Percentiles rank a stretch among this genome's conserved stretches.
phyloP scores from a whole-genome alignment of 257 asterid genomes.

The Solanum infundibuliforme region DNA sequence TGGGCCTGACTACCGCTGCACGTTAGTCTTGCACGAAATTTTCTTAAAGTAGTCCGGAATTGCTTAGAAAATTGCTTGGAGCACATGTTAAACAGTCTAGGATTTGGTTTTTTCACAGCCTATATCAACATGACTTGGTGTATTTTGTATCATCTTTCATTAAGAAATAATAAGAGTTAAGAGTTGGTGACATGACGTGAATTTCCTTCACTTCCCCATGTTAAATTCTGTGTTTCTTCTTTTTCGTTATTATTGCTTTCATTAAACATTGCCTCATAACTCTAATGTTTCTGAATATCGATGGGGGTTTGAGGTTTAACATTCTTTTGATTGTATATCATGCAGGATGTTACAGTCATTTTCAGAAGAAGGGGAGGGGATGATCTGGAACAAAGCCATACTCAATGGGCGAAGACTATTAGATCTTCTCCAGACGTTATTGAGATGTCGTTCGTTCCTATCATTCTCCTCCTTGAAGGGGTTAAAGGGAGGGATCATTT shows the following conservation, averaged over 20 bases:
- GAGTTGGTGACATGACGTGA: background rate
- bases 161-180: background rate
- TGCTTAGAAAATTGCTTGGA: background rate
- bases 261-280: background rate
- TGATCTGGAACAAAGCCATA: constrained; percentile 78
- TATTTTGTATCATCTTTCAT: background rate
- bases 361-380: constrained; percentile 91
- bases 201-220: background rate
- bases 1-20: background rate
- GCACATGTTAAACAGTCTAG: background rate
- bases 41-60: background rate
- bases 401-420: constrained; percentile 61
- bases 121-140: background rate
- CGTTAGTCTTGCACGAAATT: background rate
- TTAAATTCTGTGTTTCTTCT: background rate
- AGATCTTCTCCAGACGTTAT: constrained; percentile 76
- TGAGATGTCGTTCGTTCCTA: constrained; percentile 67
- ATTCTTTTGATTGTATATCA: background rate
- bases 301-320: background rate
- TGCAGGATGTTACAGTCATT: constrained; percentile 78
- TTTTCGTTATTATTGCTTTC: no score
- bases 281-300: background rate
- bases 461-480: constrained; percentile 66
- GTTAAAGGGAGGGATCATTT: constrained; percentile 55
- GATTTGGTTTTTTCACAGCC: background rate